Conservation (phyloP, 306 rosid genomes). For the Delonix regia region DNA sequence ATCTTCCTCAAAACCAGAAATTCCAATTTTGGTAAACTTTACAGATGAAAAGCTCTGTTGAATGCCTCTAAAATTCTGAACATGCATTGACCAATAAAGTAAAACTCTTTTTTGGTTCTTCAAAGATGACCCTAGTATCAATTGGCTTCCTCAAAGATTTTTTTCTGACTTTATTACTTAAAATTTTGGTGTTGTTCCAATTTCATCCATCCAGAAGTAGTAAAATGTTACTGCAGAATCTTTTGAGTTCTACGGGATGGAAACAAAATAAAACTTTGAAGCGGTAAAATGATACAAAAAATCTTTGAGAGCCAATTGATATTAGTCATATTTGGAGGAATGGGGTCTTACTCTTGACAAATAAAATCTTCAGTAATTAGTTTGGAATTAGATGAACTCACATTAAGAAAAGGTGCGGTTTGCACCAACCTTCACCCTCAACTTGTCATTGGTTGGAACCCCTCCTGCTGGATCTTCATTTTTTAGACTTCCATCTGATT, state of each 20-base stretch:
- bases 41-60: too few species aligned
- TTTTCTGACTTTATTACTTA: too few species aligned
- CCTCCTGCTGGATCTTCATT: conserved; percentile 40
- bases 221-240: too few species aligned
- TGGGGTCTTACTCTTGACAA: neutral
- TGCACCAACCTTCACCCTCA: conserved; percentile 51
- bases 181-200: too few species aligned
- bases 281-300: neutral
- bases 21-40: neutral
- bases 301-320: neutral
- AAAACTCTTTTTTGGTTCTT: too few species aligned
- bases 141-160: too few species aligned
- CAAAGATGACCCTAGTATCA: too few species aligned
- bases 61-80: too few species aligned
- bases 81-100: too few species aligned
- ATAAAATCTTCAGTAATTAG: neutral
- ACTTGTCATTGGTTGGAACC: conserved; percentile 38
- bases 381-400: conserved; percentile 50
- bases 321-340: neutral
- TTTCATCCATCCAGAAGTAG: too few species aligned
- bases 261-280: neutral
- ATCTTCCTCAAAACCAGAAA: neutral
- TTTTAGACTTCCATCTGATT: conserved; percentile 45
- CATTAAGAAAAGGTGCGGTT: conserved; percentile 57
- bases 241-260: neutral